These are phyloP conservation scores for Sclerotinia borealis DNA, from an alignment of 2,329 filamentous ascomycete species.

Conservation along the genomic window DNA sequence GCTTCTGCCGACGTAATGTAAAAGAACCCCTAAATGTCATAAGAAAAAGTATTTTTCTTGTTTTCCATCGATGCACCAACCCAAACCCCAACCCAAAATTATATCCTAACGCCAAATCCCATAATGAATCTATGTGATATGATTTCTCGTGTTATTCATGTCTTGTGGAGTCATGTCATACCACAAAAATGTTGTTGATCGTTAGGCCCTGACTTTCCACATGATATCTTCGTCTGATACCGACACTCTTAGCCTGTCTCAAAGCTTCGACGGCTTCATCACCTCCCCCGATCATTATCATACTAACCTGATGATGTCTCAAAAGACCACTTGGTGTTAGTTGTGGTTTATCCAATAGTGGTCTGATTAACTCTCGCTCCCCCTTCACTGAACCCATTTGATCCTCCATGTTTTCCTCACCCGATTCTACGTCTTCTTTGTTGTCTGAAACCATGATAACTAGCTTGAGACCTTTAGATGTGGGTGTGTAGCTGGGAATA, in stretches of 20 bases:
- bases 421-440: slow-evolving; percentile 12
- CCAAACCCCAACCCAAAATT: background rate
- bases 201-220: slow-evolving; percentile 74
- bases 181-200: slow-evolving; percentile 72
- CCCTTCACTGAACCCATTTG: slow-evolving; percentile 34
- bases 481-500: slow-evolving; percentile 71
- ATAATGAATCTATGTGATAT: background rate
- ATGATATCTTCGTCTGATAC: slow-evolving; percentile 70
- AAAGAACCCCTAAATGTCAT: background rate
- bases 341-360: slow-evolving; percentile 71
- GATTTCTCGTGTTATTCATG: background rate
- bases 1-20: background rate
- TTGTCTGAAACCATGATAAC: slow-evolving; percentile 70
- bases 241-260: slow-evolving; percentile 57
- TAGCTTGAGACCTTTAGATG: slow-evolving; percentile 60
- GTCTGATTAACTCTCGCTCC: slow-evolving; percentile 40
- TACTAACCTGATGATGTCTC: slow-evolving; percentile 59
- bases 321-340: slow-evolving; percentile 32
- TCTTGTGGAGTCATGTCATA: slow-evolving; percentile 19
- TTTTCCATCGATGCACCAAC: background rate
- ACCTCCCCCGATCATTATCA: slow-evolving; percentile 77
- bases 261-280: slow-evolving; percentile 60
- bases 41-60: background rate
- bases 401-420: slow-evolving; percentile 28
- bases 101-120: background rate